Conservation (phyloP, 1,284 basidiomycete species). For the Cryptococcus sp. region DNA sequence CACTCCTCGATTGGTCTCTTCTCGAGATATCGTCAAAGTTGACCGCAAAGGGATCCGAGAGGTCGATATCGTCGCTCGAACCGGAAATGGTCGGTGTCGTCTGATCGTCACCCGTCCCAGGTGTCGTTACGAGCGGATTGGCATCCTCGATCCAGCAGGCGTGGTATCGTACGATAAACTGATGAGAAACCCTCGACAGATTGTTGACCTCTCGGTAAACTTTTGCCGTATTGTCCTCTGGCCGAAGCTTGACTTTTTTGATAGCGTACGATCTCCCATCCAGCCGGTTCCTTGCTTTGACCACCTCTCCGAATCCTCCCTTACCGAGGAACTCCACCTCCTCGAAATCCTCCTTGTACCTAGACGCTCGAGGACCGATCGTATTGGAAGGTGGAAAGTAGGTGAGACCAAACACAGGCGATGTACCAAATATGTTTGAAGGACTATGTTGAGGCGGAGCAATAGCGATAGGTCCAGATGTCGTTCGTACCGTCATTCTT, state of each 20-base stretch:
- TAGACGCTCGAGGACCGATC: conserved; percentile 22
- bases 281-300: conserved; percentile 80
- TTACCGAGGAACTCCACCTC: conserved; percentile 57
- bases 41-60: conserved; percentile 33
- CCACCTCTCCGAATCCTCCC: conserved; percentile 88
- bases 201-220: conserved; percentile 90
- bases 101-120: conserved; percentile 7
- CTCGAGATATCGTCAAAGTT: conserved; percentile 40
- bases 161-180: conserved; percentile 79
- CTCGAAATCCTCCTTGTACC: conserved; percentile 46
- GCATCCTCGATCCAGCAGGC: conserved; percentile 45
- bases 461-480: background rate
- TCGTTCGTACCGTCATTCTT: background rate
- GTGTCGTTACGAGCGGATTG: conserved; percentile 17
- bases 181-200: conserved; percentile 77
- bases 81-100: conserved; percentile 4
- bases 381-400: conserved; percentile 22
- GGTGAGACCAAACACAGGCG: conserved; percentile 13
- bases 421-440: conserved; percentile 22
- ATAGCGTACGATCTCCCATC: conserved; percentile 48
- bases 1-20: conserved; percentile 35
- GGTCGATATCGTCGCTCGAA: background rate
- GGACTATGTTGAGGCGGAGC: conserved; percentile 2
- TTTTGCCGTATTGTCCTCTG: conserved; percentile 71
- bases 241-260: conserved; percentile 78